Conservation (phyloP, 2,329 filamentous ascomycete genomes). For the Trichoderma semiorbis region DNA sequence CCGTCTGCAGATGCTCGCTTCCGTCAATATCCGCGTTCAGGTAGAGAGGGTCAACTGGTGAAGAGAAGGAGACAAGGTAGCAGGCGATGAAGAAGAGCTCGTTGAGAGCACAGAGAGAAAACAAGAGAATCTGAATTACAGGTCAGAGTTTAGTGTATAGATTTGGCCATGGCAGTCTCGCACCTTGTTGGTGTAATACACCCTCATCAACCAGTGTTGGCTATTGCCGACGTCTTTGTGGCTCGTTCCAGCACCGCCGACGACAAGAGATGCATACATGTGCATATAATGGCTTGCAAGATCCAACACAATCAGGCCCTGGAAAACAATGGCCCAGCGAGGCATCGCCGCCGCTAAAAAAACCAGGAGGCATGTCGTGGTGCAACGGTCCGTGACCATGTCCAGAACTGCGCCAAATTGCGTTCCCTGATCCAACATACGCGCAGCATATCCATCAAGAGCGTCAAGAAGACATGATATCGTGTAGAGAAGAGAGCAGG, state of each 20-base stretch:
- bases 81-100: slow-evolving; percentile 96
- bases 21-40: slow-evolving; percentile 60
- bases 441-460: slow-evolving; percentile 82
- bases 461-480: slow-evolving; percentile 92
- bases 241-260: slow-evolving; percentile 63
- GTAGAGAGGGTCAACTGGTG: slow-evolving; percentile 77
- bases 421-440: slow-evolving; percentile 76
- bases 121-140: slow-evolving; percentile 69
- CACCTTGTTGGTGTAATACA: slow-evolving; percentile 96
- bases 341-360: slow-evolving; percentile 95
- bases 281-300: slow-evolving; percentile 96
- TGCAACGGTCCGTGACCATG: slow-evolving; percentile 98
- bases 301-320: slow-evolving; percentile 85
- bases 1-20: slow-evolving; percentile 48
- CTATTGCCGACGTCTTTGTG: slow-evolving; percentile 90
- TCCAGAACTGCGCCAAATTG: slow-evolving; percentile 93
- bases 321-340: slow-evolving; percentile 88
- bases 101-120: slow-evolving; percentile 83
- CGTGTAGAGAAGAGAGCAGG: slow-evolving; percentile 84
- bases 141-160: not conserved
- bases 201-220: slow-evolving; percentile 80
- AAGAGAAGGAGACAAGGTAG: slow-evolving; percentile 94
- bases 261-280: slow-evolving; percentile 90
- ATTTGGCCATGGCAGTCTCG: slow-evolving; percentile 24
- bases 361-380: slow-evolving; percentile 86